Evolutionary conservation across 202 grass and related monocot genomes (phyloP), one percentile per base, ranked within the genome.

Genomic region (Elaeis oleifera): DNA sequence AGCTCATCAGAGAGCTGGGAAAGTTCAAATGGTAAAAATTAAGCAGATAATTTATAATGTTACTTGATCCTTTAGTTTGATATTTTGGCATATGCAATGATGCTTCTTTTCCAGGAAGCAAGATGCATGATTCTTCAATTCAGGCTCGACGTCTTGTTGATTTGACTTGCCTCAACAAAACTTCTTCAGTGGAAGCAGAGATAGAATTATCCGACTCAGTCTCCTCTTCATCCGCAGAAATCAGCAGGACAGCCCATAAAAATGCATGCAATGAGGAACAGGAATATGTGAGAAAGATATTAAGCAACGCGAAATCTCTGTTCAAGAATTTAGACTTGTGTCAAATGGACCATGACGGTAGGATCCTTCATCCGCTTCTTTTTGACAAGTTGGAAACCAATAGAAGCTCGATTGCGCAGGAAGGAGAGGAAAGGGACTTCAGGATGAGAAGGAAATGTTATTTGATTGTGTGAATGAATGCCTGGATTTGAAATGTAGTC

Each of bases 1-100:
- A 90, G 77, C 71, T 99, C 82, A 58, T 81, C 80, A 63, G 88
- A 84, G 78, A 99, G 75, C 73, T 86, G 66, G 61, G 85, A 78
- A 75, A 94, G 79, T 60, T 68, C 63, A 61, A 89, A 94, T 63
- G 83, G 88, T 99, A 80, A 63, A 17, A 28, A 22, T 6, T 16
- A 9, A 51, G 25, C 5, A 28, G 23, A 48, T 4, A 4, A 44
- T n/a, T 28, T 14, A 48, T 11, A 39, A 31, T 44, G 0, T 17
- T 77, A 16, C 3, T 62, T 49, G 21, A 27, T 69, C 16, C 67
- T 36, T 24, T 50, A 61, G 13, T 26, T 77, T 73, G 59, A 28
- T 75, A 9, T 68, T 68, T 71, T 78, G 11, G 52, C 17, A 24
- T 49, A 65, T 50, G 76, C 24, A 70, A 60, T 64, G 77, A 61